phyloP scores from a whole-genome alignment of 345 rosid species.

The Populus ilicifolia region DNA sequence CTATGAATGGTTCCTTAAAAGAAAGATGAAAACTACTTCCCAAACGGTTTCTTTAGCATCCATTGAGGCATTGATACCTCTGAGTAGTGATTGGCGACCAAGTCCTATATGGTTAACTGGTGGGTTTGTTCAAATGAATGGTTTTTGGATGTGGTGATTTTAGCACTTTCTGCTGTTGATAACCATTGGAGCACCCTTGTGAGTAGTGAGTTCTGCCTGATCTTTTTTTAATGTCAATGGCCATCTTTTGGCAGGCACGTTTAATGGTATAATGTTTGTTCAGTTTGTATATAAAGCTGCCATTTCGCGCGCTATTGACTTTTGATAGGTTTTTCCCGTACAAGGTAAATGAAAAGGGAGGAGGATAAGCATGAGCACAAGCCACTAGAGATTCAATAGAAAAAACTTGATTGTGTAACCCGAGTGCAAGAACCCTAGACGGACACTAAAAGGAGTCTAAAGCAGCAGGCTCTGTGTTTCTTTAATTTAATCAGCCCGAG shows the following conservation, averaged over 20 bases:
- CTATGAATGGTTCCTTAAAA: conserved; percentile 55
- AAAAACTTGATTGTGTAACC: too few species aligned
- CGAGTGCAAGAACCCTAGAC: too few species aligned
- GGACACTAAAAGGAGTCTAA: too few species aligned
- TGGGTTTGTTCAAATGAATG: neutral
- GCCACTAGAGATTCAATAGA: too few species aligned
- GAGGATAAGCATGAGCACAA: too few species aligned
- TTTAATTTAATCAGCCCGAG: too few species aligned
- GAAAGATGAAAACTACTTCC: conserved; percentile 47
- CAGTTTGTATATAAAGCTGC: conserved; percentile 1
- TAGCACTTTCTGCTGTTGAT: neutral
- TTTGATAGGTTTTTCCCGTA: too few species aligned
- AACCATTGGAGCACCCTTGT: neutral
- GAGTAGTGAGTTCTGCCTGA: neutral
- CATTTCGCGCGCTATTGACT: neutral
- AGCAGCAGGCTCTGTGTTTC: too few species aligned
- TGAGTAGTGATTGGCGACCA: neutral
- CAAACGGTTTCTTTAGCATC: neutral
- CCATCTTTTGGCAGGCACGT: neutral
- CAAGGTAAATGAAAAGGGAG: too few species aligned
- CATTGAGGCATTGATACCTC: neutral
- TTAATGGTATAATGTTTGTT: neutral
- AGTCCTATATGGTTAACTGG: neutral
- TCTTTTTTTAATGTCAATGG: neutral
- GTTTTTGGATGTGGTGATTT: conserved; percentile 5